phyloP scores from a whole-genome alignment of 495 filamentous ascomycete genomes.

The Zalerion maritima region DNA sequence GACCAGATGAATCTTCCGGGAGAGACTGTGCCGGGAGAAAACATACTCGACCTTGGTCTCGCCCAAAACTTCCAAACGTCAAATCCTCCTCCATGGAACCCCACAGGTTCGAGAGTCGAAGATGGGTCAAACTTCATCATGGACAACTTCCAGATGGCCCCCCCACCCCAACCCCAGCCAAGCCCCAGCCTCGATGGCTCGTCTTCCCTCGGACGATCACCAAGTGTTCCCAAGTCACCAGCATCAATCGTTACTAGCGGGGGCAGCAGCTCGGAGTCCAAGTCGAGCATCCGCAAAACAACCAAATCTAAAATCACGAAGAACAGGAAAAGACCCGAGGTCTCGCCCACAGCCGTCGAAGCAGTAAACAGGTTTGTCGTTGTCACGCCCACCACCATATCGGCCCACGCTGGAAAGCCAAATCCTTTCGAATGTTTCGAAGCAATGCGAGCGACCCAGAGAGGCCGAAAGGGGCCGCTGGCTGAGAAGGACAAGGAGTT shows the following conservation, averaged over 20 bases:
- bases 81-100: no score
- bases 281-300: not conserved
- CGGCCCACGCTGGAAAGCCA: slow-evolving; percentile 23
- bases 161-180: slow-evolving; percentile 4
- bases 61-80: no score
- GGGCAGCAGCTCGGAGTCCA: slow-evolving; percentile 3
- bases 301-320: slow-evolving; percentile 13
- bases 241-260: slow-evolving; percentile 6
- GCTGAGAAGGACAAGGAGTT: slow-evolving; percentile 30
- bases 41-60: no score
- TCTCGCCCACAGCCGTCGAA: slow-evolving; percentile 3
- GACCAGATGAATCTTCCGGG: no score
- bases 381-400: slow-evolving; percentile 30
- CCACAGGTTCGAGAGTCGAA: no score
- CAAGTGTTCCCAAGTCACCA: slow-evolving; percentile 5
- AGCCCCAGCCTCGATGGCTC: not conserved
- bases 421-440: slow-evolving; percentile 36
- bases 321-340: slow-evolving; percentile 11
- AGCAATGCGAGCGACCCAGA: slow-evolving; percentile 25
- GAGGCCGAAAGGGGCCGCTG: slow-evolving; percentile 32
- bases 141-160: slow-evolving; percentile 3
- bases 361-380: slow-evolving; percentile 27
- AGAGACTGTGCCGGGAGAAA: no score
- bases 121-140: no score
- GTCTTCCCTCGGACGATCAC: not conserved